Evolutionary conservation across 352 stramenopile species (phyloP).

Genomic region (Globisporangium paddicum): DNA sequence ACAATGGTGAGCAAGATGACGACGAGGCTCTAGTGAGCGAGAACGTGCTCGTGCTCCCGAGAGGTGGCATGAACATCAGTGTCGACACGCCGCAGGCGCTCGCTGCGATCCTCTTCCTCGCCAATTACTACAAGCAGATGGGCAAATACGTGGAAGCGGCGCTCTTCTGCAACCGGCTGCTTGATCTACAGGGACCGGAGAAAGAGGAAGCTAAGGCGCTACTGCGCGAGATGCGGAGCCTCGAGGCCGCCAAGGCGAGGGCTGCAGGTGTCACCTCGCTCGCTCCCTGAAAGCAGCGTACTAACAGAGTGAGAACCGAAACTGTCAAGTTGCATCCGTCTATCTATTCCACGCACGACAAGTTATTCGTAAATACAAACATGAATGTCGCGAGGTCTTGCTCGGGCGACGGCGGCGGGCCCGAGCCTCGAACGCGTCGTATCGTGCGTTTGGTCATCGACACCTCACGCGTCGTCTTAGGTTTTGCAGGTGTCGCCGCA

Average conservation of each 20-base stretch:
- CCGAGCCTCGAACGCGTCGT: constrained; percentile 10
- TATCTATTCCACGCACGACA: constrained; percentile 4
- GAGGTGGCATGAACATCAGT: constrained; percentile 29
- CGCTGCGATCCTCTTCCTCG: constrained; percentile 66
- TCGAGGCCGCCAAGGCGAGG: constrained; percentile 32
- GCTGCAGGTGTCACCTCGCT: background rate
- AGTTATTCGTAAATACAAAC: constrained; percentile 24
- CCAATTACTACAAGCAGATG: constrained; percentile 81
- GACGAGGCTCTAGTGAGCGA: constrained; percentile 4
- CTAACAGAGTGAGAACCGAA: background rate
- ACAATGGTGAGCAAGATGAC: background rate
- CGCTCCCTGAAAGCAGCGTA: background rate
- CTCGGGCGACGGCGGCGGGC: background rate
- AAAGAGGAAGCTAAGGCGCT: constrained; percentile 82
- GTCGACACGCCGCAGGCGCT: constrained; percentile 64
- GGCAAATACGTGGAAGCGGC: constrained; percentile 42
- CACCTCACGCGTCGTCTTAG: constrained; percentile 17
- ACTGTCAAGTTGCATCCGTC: background rate
- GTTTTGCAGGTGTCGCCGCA: background rate
- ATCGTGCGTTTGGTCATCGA: constrained; percentile 31
- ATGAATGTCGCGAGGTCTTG: constrained; percentile 21
- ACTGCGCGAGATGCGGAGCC: constrained; percentile 70
- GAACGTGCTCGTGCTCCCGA: constrained; percentile 10
- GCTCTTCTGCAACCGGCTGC: constrained; percentile 71
- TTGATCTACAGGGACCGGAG: constrained; percentile 74